phyloP scores from a whole-genome alignment of 208 protist species.

The Trypanosoma platydactyli region DNA sequence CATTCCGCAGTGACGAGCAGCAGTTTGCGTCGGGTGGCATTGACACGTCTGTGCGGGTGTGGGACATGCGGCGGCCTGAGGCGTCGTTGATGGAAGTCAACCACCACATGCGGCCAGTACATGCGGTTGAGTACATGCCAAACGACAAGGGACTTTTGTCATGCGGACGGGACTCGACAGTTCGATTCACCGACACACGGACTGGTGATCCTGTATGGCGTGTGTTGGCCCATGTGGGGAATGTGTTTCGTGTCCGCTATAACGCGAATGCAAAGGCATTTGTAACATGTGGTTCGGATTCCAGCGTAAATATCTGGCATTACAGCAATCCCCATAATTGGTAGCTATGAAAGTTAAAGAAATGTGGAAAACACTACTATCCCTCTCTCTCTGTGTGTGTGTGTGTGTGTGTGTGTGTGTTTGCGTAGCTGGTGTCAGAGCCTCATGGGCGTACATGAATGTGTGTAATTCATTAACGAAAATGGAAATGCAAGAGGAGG shows the following conservation, averaged over 20 bases:
- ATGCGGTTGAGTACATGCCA: constrained; percentile 56
- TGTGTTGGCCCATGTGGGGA: constrained; percentile 47
- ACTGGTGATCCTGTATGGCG: constrained; percentile 54
- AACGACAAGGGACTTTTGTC: constrained; percentile 50
- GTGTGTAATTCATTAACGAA: constrained; percentile 3
- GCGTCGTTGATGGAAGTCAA: constrained; percentile 28
- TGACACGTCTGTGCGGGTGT: constrained; percentile 60
- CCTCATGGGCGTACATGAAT: not conserved
- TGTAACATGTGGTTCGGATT: constrained; percentile 46
- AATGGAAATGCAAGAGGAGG: constrained; percentile 2
- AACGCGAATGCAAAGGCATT: constrained; percentile 36
- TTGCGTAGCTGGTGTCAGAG: not conserved
- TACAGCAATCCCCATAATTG: constrained; percentile 38
- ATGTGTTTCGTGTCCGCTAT: constrained; percentile 60
- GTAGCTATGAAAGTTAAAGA: constrained; percentile 14
- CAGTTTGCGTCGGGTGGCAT: constrained; percentile 63
- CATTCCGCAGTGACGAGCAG: constrained; percentile 40
- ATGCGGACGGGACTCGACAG: constrained; percentile 48
- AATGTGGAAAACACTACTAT: no score
- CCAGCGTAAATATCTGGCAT: constrained; percentile 61
- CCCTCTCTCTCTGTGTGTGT: no score
- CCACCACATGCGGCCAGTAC: constrained; percentile 53
- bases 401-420: constrained; percentile 27
- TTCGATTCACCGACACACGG: constrained; percentile 36
- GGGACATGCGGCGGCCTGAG: constrained; percentile 48